Conservation (phyloP, 306 rosid species). For the Begonia masoniana region DNA sequence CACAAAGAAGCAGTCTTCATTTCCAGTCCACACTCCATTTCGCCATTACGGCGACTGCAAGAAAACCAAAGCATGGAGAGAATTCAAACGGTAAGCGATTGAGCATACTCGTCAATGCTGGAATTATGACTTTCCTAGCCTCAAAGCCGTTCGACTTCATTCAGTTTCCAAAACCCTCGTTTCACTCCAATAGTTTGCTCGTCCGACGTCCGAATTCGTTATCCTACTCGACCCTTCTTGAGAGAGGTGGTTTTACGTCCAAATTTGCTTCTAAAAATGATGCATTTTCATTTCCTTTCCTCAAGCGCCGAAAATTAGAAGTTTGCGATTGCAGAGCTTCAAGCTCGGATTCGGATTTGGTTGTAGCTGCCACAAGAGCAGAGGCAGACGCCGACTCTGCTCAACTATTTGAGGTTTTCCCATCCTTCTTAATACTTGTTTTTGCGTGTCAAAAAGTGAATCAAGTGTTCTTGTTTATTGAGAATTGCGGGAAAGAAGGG, state of each 20-base stretch:
- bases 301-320: slow-evolving; percentile 18
- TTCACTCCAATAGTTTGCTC: slow-evolving; percentile 27
- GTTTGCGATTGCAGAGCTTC: slow-evolving; percentile 21
- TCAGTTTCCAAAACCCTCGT: slow-evolving; percentile 31
- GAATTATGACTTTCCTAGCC: slow-evolving; percentile 38
- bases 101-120: slow-evolving; percentile 2
- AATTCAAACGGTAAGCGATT: too few relatives aligned
- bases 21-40: too few relatives aligned
- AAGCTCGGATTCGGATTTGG: slow-evolving; percentile 26
- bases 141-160: slow-evolving; percentile 20
- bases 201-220: slow-evolving; percentile 14
- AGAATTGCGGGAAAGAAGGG: not conserved
- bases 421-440: not conserved
- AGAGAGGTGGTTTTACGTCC: slow-evolving; percentile 16
- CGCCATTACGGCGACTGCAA: too few relatives aligned
- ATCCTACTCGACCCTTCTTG: slow-evolving; percentile 9
- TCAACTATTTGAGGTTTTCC: slow-evolving; percentile 62
- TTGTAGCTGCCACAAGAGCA: slow-evolving; percentile 10
- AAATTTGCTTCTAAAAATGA: slow-evolving; percentile 7
- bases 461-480: not conserved
- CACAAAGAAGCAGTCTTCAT: too few relatives aligned
- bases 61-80: too few relatives aligned
- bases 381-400: slow-evolving; percentile 50
- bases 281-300: not conserved
- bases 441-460: not conserved